Base-by-base conservation (phyloP, 2,329 filamentous ascomycete species). In the Curvularia spicifera region DNA sequence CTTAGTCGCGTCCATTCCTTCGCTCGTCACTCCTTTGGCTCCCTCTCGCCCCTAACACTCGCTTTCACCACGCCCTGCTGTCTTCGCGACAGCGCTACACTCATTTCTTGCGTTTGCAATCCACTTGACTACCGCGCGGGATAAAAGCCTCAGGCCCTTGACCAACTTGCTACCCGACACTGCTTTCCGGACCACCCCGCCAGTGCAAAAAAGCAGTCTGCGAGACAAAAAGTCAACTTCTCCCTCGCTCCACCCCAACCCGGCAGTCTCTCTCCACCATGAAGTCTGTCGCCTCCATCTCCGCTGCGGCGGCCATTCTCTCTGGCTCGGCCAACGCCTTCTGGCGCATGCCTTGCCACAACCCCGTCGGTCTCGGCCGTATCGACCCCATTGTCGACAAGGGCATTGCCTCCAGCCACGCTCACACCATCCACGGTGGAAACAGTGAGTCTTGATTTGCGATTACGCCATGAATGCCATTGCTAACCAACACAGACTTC, bases 311-410 rank as follows among this genome's bases (percentile, higher is more conserved):
- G 40, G 72, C 69, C 55, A 59, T 74, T 15, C 68, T 80, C 18
- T 69, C 75, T 15, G 72, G 73, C 47, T 69, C 73, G 24, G 71
- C 86, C 43, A 86, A 89, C 67, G 88, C 88, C 53, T 89, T 91
- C 71, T 84, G 91, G 72, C 87, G 84, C 69, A 91, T 91, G 81
- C 85, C 86, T 72, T 88, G 87, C 70, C 81, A 86, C 65, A 82
- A 84, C 42, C 84, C 88, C 68, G 81, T 88, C 66, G 84, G 84
- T 48, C 79, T 82, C 49, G 85, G 84, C 66, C 86, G 84, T 53
- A 77, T 72, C 78, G 92, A 72, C 81, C 78, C 69, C 44, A 71
- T 77, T 39, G 73, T 76, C 47, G 67, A 74, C 54, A 62, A 64
- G 4, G 72, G 69, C 33, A 50, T 62, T 13, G 62, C 71, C 35